Conservation (phyloP, 306 rosid genomes). For the Glycyrrhiza uralensis region DNA sequence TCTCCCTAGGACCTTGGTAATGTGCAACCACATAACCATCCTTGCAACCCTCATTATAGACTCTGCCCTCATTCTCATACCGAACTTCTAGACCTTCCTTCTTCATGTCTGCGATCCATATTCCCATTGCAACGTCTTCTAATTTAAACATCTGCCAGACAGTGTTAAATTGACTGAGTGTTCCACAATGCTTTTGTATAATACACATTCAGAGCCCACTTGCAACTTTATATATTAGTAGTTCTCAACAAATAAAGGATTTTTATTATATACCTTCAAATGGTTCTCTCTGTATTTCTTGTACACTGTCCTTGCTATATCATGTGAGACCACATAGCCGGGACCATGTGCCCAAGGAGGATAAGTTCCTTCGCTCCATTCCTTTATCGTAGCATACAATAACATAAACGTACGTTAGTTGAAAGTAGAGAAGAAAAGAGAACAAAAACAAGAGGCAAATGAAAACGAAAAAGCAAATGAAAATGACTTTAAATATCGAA, state of each 20-base stretch:
- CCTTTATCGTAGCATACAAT: slow-evolving; percentile 49
- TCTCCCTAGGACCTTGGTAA: slow-evolving; percentile 95
- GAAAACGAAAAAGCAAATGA: background rate
- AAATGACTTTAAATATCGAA: background rate
- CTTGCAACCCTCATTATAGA: slow-evolving; percentile 72
- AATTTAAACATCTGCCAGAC: slow-evolving; percentile 85
- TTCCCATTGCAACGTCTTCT: slow-evolving; percentile 99
- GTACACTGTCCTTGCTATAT: slow-evolving; percentile 73
- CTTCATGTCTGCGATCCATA: slow-evolving; percentile 87
- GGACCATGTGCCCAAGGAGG: slow-evolving; percentile 99
- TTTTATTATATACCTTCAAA: slow-evolving; percentile 61
- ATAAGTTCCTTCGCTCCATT: slow-evolving; percentile 79
- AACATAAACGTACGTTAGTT: slow-evolving; percentile 7
- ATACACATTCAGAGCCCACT: background rate
- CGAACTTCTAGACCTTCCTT: slow-evolving; percentile 62
- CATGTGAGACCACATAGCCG: slow-evolving; percentile 83
- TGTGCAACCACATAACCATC: slow-evolving; percentile 93
- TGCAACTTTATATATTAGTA: background rate
- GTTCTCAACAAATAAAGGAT: background rate
- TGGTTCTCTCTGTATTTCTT: slow-evolving; percentile 53
- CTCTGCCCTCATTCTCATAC: slow-evolving; percentile 66
- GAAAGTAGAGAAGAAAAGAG: background rate
- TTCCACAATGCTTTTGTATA: background rate
- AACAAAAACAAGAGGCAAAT: background rate
- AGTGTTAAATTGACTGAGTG: slow-evolving; percentile 28